Conservation (phyloP, 306 rosid species). For the Trichosanthes cucumerina region DNA sequence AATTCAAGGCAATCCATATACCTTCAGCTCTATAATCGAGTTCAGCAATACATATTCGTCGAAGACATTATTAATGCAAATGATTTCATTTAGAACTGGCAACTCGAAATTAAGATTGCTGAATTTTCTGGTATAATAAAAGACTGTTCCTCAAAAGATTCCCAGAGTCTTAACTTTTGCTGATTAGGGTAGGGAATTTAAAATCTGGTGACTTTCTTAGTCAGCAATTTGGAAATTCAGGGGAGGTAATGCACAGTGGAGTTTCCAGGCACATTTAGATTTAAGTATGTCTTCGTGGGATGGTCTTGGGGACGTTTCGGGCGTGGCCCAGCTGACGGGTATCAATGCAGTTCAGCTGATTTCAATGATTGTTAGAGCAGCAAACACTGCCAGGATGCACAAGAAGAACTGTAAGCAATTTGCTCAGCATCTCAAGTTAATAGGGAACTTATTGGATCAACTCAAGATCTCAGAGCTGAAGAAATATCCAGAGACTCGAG, state of each 20-base stretch:
- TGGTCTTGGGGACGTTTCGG: slow-evolving; percentile 70
- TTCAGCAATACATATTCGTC: not conserved
- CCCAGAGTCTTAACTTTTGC: not conserved
- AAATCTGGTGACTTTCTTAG: not conserved
- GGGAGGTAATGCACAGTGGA: not conserved
- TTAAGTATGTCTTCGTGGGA: slow-evolving; percentile 55
- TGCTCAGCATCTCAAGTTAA: slow-evolving; percentile 81
- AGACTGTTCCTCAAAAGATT: not conserved
- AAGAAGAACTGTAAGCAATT: slow-evolving; percentile 92
- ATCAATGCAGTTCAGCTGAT: slow-evolving; percentile 70
- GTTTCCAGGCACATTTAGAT: not conserved
- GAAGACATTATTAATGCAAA: not conserved
- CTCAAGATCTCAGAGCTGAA: slow-evolving; percentile 94
- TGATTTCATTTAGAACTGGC: not conserved
- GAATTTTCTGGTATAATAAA: not conserved
- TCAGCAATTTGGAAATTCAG: not conserved
- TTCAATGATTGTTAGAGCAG: slow-evolving; percentile 79
- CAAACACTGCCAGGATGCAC: slow-evolving; percentile 91
- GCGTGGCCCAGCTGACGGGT: slow-evolving; percentile 73
- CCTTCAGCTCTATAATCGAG: not conserved
- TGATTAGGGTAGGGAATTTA: not conserved
- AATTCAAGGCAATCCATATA: not conserved
- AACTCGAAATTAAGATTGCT: not conserved
- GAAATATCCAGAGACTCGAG: slow-evolving; percentile 89
- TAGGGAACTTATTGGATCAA: slow-evolving; percentile 88